Conservation (phyloP, 352 stramenopile species). For the Salisapilia sapeloensis region DNA sequence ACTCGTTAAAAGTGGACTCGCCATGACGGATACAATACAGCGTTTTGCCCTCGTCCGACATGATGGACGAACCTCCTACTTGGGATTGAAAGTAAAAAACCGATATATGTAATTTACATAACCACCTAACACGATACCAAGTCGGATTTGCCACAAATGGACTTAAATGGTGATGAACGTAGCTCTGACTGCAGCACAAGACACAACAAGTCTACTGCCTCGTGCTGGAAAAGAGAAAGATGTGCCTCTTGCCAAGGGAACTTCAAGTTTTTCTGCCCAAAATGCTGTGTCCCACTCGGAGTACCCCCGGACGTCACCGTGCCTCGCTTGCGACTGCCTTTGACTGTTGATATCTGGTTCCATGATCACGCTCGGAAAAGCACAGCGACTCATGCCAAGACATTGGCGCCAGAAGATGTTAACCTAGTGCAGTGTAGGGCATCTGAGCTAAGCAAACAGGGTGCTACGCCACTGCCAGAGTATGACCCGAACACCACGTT, state of each 20-base stretch:
- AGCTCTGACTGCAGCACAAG: no score
- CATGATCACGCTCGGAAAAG: constrained; percentile 83
- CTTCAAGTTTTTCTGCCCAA: constrained; percentile 80
- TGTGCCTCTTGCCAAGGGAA: constrained; percentile 56
- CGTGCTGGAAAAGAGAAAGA: no score
- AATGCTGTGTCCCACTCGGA: constrained; percentile 47
- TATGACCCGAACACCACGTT: constrained; percentile 49
- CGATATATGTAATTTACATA: no score
- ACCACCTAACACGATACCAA: no score
- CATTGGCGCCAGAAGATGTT: constrained; percentile 50
- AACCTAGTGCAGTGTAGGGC: constrained; percentile 41
- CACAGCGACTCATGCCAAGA: constrained; percentile 72
- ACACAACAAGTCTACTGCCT: not conserved
- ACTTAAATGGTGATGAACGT: no score
- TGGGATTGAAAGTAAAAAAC: no score
- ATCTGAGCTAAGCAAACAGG: no score
- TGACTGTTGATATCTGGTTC: constrained; percentile 74
- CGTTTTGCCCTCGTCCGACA: constrained; percentile 32
- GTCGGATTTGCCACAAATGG: not conserved
- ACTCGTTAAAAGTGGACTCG: constrained; percentile 81
- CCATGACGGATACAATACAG: constrained; percentile 79
- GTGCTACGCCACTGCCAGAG: constrained; percentile 23
- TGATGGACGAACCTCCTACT: not conserved
- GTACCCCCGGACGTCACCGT: constrained; percentile 23
- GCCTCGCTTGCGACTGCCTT: constrained; percentile 36